Evolutionary conservation across 2,329 filamentous ascomycete species (phyloP), one percentile per base, ranked within the genome.

Genomic region (Macrophomina tecta): DNA sequence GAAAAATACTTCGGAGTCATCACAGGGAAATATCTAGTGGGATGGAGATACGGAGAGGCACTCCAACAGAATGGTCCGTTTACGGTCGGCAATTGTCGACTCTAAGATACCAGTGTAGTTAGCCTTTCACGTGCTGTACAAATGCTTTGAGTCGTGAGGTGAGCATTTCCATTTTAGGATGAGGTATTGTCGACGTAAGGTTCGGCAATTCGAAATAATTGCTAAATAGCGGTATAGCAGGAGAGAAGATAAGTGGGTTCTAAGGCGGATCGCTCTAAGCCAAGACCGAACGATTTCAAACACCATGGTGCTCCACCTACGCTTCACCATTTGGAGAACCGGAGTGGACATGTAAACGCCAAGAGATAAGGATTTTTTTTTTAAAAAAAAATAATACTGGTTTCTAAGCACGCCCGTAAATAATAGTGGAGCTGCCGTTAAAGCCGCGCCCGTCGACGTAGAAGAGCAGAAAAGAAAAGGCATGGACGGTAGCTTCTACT

Each of bases 271-370:
- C 51, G 34, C 32, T 42, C 36, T 14, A 42, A 23, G 53, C 53
- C 53, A 36, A 58, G 53, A 58, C 53, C 53, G 53, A 36, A 58
- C 18, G 52, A 16, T 34, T 4, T 34, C 23, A n/a, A 42, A 34
- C 34, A 58, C 36, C 53, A 42, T 42, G 34, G 23, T 58, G 53
- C 53, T 58, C 53, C 53, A 42, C 53, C 51, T 2, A 16, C 28
- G n/a, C 53, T 42, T 42, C 40, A 32, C 56, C 32, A 2, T n/a
- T 48, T 61, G 56, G 56, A 61, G 56, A 48, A 18, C 42, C 40
- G 56, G 56, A 46, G 42, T 42, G 42, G 16, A 28, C 28, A 18
- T 40, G 16, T 14, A 34, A 3, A 32, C 14, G 42, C 34, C 18
- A 2, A 45, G 23, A 23, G 38, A 32, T 12, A 45, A 36, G 12